Percentiles rank a stretch among this genome's conserved stretches.
These are phyloP conservation scores for Cyanophora paradoxa DNA, from an alignment of 78 protist species.

Conservation along the genomic window DNA sequence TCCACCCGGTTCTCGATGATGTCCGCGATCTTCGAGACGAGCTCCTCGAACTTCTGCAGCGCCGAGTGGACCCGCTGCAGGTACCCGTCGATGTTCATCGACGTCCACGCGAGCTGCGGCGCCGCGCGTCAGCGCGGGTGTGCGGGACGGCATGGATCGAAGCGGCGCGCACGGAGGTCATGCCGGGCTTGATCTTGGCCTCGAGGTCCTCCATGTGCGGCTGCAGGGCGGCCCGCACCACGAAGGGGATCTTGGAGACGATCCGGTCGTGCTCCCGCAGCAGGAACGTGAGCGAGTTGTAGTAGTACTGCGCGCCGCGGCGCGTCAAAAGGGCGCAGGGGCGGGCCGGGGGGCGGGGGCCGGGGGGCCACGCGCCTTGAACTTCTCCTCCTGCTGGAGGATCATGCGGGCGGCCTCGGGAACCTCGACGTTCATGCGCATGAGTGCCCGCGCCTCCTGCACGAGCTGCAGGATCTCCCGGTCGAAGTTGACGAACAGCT, in stretches of 20 bases:
- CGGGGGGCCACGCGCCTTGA: too few relatives aligned
- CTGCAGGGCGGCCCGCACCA: conserved; percentile 10
- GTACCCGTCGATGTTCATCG: conserved; percentile 57
- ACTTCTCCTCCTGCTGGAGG: conserved; percentile 17
- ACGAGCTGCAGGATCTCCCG: conserved; percentile 26
- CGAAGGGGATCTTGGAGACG: conserved; percentile 1
- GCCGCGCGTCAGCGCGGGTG: conserved; percentile 42
- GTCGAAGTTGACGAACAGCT: conserved; percentile 56
- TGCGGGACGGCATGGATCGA: too few relatives aligned
- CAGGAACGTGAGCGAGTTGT: conserved; percentile 6
- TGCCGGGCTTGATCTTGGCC: conserved; percentile 45
- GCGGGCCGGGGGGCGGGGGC: too few relatives aligned
- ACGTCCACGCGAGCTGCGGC: conserved; percentile 57
- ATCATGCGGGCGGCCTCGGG: conserved; percentile 19
- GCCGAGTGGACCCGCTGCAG: conserved; percentile 13
- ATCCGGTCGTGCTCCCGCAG: conserved; percentile 38
- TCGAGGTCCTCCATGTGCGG: conserved; percentile 43
- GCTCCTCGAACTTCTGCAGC: conserved; percentile 5
- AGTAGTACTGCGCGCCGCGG: too few relatives aligned
- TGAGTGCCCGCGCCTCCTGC: conserved; percentile 42
- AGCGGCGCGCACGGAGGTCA: too few relatives aligned
- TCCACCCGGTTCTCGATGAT: conserved; percentile 29
- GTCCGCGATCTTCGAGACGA: conserved; percentile 6
- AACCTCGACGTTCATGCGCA: conserved; percentile 28
- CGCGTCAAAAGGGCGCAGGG: too few relatives aligned